Percentiles rank a stretch among this genome's conserved stretches.
These are phyloP conservation scores for Trichoderma sp. DNA, from an alignment of 2,329 filamentous ascomycete species.

Conservation along the genomic window DNA sequence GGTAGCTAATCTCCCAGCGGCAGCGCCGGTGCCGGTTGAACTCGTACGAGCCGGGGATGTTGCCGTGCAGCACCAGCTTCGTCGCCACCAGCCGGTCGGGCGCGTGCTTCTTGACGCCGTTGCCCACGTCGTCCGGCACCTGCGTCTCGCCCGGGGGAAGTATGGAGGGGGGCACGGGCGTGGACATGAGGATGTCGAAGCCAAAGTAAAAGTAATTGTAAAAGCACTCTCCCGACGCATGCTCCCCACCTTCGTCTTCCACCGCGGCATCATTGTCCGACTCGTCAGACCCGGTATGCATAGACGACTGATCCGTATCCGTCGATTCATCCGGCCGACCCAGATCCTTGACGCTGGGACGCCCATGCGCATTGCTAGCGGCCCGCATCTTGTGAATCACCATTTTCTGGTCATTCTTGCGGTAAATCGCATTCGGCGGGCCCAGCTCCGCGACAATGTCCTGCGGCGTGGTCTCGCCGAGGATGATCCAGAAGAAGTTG, in stretches of 20 bases:
- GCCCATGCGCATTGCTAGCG: slow-evolving; percentile 53
- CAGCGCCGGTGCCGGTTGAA: slow-evolving; percentile 93
- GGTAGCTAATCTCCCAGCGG: slow-evolving; percentile 76
- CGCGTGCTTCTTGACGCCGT: slow-evolving; percentile 45
- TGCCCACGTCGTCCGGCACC: slow-evolving; percentile 34
- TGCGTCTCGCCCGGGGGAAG: slow-evolving; percentile 51
- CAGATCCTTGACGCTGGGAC: slow-evolving; percentile 49
- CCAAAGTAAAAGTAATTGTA: slow-evolving; percentile 98
- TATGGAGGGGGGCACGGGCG: slow-evolving; percentile 66
- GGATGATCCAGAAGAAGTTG: slow-evolving; percentile 67
- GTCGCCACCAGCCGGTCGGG: slow-evolving; percentile 77
- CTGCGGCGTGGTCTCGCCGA: slow-evolving; percentile 89
- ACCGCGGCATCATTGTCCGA: slow-evolving; percentile 60
- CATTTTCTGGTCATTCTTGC: slow-evolving; percentile 85
- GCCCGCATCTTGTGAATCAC: slow-evolving; percentile 74
- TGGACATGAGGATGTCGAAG: slow-evolving; percentile 90
- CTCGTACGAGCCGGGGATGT: slow-evolving; percentile 92
- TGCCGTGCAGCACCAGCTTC: slow-evolving; percentile 91
- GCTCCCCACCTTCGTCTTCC: slow-evolving; percentile 57
- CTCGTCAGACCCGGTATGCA: slow-evolving; percentile 71
- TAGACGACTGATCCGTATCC: slow-evolving; percentile 76
- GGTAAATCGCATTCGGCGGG: slow-evolving; percentile 90
- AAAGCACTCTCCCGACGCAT: slow-evolving; percentile 74
- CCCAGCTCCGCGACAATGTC: slow-evolving; percentile 89
- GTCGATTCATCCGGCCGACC: slow-evolving; percentile 59